Percentiles rank a stretch among this genome's conserved stretches.
Evolutionary conservation across 345 rosid species (phyloP).

Genomic region (Tarenaya hassleriana): DNA sequence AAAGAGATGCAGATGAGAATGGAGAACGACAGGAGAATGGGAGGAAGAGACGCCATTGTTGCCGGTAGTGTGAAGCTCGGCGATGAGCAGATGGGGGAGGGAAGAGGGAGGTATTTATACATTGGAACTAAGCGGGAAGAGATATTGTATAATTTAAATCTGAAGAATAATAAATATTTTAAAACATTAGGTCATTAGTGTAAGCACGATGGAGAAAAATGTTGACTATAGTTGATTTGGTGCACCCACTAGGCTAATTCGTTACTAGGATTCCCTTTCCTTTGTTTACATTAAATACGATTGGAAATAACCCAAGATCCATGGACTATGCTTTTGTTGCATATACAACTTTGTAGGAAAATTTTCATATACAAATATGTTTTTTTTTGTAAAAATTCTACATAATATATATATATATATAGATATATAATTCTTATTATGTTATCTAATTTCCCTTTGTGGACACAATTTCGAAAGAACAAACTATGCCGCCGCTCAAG

Average conservation of each 20-base stretch:
- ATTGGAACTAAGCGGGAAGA: slow-evolving; percentile 16
- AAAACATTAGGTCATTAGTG: too few relatives aligned
- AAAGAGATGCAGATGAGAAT: slow-evolving; percentile 22
- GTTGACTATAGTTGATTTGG: slow-evolving; percentile 32
- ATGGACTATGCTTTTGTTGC: too few relatives aligned
- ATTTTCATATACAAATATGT: too few relatives aligned
- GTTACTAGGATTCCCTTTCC: slow-evolving; percentile 19
- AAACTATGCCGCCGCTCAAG: too few relatives aligned
- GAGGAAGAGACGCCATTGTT: slow-evolving; percentile 21
- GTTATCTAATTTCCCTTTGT: too few relatives aligned
- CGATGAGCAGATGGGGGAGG: slow-evolving; percentile 19
- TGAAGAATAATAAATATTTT: slow-evolving; percentile 12
- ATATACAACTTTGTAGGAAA: too few relatives aligned
- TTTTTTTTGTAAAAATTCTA: too few relatives aligned
- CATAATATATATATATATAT: too few relatives aligned
- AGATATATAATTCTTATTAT: too few relatives aligned
- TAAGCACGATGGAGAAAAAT: too few relatives aligned
- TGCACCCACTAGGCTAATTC: slow-evolving; percentile 30
- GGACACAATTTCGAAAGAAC: too few relatives aligned
- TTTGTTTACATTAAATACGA: not conserved
- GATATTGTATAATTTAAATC: not conserved
- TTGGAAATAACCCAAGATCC: too few relatives aligned
- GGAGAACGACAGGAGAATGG: not conserved
- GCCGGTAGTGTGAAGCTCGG: slow-evolving; percentile 2
- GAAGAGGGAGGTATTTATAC: slow-evolving; percentile 21